Evolutionary conservation across 208 protist species (phyloP).

Genomic region (Leptomonas seymouri): DNA sequence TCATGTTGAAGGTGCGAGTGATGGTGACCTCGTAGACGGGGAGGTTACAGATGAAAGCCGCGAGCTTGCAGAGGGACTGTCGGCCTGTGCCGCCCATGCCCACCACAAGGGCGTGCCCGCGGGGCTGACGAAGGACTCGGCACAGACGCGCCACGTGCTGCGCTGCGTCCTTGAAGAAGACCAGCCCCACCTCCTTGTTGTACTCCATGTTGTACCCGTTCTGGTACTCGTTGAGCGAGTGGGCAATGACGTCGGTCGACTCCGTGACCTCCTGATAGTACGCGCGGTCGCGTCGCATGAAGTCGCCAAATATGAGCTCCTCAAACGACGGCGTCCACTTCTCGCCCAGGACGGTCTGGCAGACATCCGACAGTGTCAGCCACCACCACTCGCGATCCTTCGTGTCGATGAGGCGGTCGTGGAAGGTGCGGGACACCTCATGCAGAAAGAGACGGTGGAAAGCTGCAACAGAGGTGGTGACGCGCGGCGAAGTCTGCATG

Average conservation of each 20-base stretch:
- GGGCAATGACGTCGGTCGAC: conserved; percentile 47
- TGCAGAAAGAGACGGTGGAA: conserved; percentile 94
- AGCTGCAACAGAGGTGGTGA: conserved; percentile 43
- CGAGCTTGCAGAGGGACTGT: conserved; percentile 95
- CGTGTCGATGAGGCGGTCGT: conserved; percentile 95
- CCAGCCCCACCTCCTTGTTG: conserved; percentile 92
- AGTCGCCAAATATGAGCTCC: conserved; percentile 91
- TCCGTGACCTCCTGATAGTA: conserved; percentile 79
- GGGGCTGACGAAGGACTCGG: conserved; percentile 96
- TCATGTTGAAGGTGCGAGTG: conserved; percentile 91
- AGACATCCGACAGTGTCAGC: conserved; percentile 65
- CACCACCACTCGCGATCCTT: conserved; percentile 94
- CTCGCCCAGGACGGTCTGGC: conserved; percentile 58
- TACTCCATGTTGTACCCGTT: conserved; percentile 93
- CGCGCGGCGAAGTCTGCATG: conserved; percentile 85
- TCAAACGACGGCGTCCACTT: conserved; percentile 64
- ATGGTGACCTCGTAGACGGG: conserved; percentile 92
- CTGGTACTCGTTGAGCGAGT: conserved; percentile 85
- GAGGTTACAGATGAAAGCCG: conserved; percentile 93
- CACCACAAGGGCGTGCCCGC: conserved; percentile 96
- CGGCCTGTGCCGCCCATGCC: conserved; percentile 97
- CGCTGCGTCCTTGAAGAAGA: conserved; percentile 98
- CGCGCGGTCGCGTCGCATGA: conserved; percentile 90
- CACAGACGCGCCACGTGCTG: conserved; percentile 96
- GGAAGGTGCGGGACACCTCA: conserved; percentile 96